These are phyloP conservation scores for Myriosclerotinia duriaeana DNA, from an alignment of 2,329 filamentous ascomycete genomes.

Conservation along the genomic window DNA sequence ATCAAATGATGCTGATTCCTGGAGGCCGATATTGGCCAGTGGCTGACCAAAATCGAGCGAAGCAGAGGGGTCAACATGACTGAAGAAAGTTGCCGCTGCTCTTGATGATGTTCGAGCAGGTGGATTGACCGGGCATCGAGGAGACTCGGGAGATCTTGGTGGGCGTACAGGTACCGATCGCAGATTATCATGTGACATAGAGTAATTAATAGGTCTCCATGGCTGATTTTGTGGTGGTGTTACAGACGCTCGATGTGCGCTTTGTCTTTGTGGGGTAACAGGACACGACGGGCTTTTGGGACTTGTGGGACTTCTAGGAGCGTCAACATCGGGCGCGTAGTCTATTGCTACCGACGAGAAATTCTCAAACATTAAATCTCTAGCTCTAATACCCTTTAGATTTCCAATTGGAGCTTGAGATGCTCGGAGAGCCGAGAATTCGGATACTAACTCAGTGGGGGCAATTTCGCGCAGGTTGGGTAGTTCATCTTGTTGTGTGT, in stretches of 20 bases:
- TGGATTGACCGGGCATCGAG: constrained; percentile 46
- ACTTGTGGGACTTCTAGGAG: constrained; percentile 4
- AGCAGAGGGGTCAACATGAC: constrained; percentile 54
- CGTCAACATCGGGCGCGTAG: constrained; percentile 30
- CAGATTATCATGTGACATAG: constrained; percentile 42
- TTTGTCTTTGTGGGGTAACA: constrained; percentile 27
- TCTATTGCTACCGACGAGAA: constrained; percentile 49
- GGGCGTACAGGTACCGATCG: constrained; percentile 49
- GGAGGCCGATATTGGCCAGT: constrained; percentile 46
- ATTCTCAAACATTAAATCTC: constrained; percentile 49
- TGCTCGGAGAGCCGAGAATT: constrained; percentile 46
- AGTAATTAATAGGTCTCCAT: constrained; percentile 32
- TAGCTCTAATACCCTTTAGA: constrained; percentile 43
- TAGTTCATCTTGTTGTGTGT: constrained; percentile 53
- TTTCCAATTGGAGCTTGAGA: constrained; percentile 43
- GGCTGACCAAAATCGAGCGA: constrained; percentile 47
- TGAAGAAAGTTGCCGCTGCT: constrained; percentile 50
- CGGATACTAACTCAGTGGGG: constrained; percentile 46
- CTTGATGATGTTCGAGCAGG: constrained; percentile 59
- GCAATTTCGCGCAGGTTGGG: constrained; percentile 45
- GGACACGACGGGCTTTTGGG: constrained; percentile 28
- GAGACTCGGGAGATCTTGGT: constrained; percentile 48
- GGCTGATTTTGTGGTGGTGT: constrained; percentile 45
- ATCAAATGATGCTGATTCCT: constrained; percentile 47
- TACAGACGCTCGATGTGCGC: constrained; percentile 19